Base-by-base conservation (phyloP, 495 filamentous ascomycete species). In the Bathelium albidoporum region DNA sequence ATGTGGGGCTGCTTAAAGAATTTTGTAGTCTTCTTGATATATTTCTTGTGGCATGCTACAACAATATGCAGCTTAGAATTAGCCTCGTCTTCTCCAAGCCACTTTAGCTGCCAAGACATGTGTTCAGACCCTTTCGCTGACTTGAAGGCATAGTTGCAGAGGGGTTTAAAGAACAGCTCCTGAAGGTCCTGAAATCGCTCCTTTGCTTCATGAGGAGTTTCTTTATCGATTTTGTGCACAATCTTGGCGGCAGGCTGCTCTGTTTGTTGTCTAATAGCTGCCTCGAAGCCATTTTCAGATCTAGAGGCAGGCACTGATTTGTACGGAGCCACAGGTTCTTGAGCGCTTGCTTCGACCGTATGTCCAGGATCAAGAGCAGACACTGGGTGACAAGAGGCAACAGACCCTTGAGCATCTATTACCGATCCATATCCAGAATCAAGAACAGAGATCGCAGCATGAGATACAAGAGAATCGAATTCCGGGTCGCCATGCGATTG, bases 1-100 rank as follows among this genome's bases (percentile, higher is more conserved):
- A 55, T 20, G 24, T 55, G 49, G 7, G 49, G 9, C 29, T 55
- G 49, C 20, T 55, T 9, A 29, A 55, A 55, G 20, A n/a, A 55
- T 20, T 29, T 55, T 16, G 26, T 55, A 24, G 20, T 20, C 49
- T 55, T 55, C 24, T 55, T 55, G 9, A 28, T 55, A 24, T 55
- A 55, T 55, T 55, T 55, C 16, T 55, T 26, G 49, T 55, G 20
- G 49, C 49, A 55, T 26, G 49, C 49, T 7, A 55, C 49, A 24
- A 55, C 49, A 24, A 55, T 55, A 29, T 55, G 16, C 49, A 29
- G 49, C 29, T 26, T 29, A 12, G 24, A 2, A 9, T 55, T 26
- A 29, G 20, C 9, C 29, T 55, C 49, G 10, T 55, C 49, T 20
- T 55, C 49, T 29, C 49, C 49, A 26, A 55, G 24, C 49, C 49